A percentile compares a stretch with the other conserved stretches of the same genome.
These are phyloP conservation scores for Colletotrichum tropicale DNA, from an alignment of 2,329 filamentous ascomycete species.

Conservation along the genomic window DNA sequence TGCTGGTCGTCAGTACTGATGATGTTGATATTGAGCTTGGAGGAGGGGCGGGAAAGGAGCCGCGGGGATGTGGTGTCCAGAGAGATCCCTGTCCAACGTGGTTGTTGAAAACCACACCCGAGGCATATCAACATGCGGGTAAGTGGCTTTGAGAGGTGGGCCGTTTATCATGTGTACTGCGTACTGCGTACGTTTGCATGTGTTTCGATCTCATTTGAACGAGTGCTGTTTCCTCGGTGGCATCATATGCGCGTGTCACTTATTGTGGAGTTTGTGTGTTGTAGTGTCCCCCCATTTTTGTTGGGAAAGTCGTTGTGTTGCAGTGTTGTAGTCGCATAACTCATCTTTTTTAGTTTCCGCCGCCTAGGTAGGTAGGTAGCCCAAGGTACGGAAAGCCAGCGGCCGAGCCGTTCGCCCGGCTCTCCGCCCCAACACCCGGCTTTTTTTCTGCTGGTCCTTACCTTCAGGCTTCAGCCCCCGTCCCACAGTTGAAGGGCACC, in stretches of 20 bases:
- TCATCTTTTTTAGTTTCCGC: neutral
- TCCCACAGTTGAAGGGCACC: neutral
- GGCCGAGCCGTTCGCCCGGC: constrained; percentile 16
- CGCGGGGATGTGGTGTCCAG: neutral
- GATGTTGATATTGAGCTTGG: neutral
- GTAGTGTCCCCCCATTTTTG: neutral
- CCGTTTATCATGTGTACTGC: neutral
- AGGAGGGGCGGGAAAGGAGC: neutral
- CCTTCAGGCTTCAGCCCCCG: neutral
- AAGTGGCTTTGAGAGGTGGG: neutral
- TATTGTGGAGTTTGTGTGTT: neutral
- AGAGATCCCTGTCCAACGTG: neutral
- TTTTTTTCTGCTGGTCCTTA: neutral
- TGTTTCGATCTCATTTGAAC: neutral
- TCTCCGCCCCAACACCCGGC: constrained; percentile 11
- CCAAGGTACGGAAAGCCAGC: neutral
- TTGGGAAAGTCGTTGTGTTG: neutral
- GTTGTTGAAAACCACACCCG: neutral
- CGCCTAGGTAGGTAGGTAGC: neutral
- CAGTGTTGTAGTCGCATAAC: neutral
- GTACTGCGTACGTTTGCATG: neutral
- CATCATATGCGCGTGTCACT: neutral
- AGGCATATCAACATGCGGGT: neutral
- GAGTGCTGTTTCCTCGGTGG: neutral
- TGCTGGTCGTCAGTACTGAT: neutral